These are phyloP conservation scores for Xylaria sp. DNA, from an alignment of 2,329 filamentous ascomycete genomes.

Conservation along the genomic window DNA sequence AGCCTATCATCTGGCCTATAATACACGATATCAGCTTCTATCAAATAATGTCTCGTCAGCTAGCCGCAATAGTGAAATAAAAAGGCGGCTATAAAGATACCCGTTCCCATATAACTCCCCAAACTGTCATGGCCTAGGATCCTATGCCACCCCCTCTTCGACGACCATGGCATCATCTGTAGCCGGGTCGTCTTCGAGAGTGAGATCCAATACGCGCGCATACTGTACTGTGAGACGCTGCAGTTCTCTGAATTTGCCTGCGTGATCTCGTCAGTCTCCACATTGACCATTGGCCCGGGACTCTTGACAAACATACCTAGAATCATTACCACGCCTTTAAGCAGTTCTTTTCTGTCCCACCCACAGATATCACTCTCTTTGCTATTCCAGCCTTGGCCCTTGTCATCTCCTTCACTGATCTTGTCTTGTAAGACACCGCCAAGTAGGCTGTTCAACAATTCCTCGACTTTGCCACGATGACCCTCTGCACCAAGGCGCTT, in stretches of 20 bases:
- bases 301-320: slow-evolving; percentile 72
- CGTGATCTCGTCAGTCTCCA: slow-evolving; percentile 45
- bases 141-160: slow-evolving; percentile 42
- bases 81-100: slow-evolving; percentile 13
- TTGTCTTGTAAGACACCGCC: slow-evolving; percentile 76
- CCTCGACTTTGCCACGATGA: slow-evolving; percentile 87
- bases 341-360: slow-evolving; percentile 86
- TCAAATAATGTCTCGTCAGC: slow-evolving; percentile 12
- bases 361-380: slow-evolving; percentile 82
- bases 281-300: slow-evolving; percentile 18
- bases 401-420: slow-evolving; percentile 55
- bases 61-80: neutral
- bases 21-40: slow-evolving; percentile 34
- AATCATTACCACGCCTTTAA: slow-evolving; percentile 92
- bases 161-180: slow-evolving; percentile 52
- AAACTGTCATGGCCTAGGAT: slow-evolving; percentile 24
- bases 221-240: slow-evolving; percentile 96
- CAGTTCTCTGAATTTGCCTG: slow-evolving; percentile 94
- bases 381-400: slow-evolving; percentile 71
- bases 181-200: slow-evolving; percentile 58
- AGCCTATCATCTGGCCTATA: slow-evolving; percentile 30
- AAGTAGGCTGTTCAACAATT: slow-evolving; percentile 83
- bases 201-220: slow-evolving; percentile 80
- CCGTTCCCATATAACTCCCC: slow-evolving; percentile 29
- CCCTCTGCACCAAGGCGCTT: slow-evolving; percentile 94